A percentile compares a stretch with the other conserved stretches of the same genome.
Conservation (phyloP, 108 stramenopile species). For the Cyclotella baltica region DNA sequence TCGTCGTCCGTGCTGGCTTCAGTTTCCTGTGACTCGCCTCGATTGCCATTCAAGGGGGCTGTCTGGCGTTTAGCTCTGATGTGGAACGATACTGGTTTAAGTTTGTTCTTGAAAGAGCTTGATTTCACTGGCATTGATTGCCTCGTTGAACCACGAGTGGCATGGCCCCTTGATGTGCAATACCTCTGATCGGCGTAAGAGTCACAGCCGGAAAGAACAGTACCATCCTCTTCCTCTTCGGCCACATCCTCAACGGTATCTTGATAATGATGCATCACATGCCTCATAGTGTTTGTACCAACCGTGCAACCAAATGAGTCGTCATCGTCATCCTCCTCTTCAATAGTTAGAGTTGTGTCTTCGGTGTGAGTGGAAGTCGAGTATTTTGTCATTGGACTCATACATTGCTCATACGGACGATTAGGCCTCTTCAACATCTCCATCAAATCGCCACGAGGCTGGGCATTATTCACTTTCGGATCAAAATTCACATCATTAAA, state of each 20-base stretch:
- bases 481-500: constrained; percentile 17
- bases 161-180: neutral
- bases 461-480: neutral
- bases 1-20: neutral
- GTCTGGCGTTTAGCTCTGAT: constrained; percentile 10
- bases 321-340: constrained; percentile 22
- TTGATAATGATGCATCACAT: constrained; percentile 6
- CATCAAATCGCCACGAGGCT: neutral
- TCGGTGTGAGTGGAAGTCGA: constrained; percentile 1
- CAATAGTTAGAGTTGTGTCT: constrained; percentile 6
- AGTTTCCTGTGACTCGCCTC: constrained; percentile 5
- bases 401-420: constrained; percentile 16
- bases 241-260: constrained; percentile 2
- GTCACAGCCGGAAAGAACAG: constrained; percentile 2
- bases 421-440: neutral
- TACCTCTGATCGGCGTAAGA: neutral
- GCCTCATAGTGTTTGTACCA: neutral
- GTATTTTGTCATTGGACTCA: neutral
- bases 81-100: constrained; percentile 10
- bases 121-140: neutral
- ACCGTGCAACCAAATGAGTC: constrained; percentile 3
- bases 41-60: neutral
- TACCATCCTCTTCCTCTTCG: constrained; percentile 19
- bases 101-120: constrained; percentile 21
- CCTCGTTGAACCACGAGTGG: neutral